Evolutionary conservation across 306 rosid genomes (phyloP).

Genomic region (Pyrus bretschneideri): DNA sequence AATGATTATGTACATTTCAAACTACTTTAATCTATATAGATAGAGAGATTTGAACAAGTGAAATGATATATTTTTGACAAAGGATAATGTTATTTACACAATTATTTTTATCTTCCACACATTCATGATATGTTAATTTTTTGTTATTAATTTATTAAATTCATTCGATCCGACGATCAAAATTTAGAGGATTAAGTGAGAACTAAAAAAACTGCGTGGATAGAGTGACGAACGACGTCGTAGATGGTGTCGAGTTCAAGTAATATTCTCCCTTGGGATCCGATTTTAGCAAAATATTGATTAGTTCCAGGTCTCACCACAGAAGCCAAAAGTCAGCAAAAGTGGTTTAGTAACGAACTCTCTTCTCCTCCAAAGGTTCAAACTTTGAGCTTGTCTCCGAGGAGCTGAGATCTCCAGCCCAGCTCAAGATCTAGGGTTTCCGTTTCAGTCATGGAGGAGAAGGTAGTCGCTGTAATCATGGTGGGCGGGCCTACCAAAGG

Average conservation of each 20-base stretch:
- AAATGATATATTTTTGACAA: too few species aligned
- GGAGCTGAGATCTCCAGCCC: not conserved
- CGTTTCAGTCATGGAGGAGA: conserved; percentile 45
- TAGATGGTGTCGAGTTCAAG: not conserved
- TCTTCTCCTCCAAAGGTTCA: not conserved
- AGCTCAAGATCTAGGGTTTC: conserved; percentile 32
- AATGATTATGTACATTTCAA: too few species aligned
- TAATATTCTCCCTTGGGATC: conserved; percentile 1
- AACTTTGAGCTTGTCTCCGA: not conserved
- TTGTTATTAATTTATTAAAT: too few species aligned
- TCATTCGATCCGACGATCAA: fast-evolving
- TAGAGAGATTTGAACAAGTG: too few species aligned
- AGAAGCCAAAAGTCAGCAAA: not conserved
- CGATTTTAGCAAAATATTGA: not conserved
- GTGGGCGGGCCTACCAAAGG: conserved; percentile 99
- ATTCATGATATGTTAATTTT: too few species aligned
- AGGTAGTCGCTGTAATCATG: conserved; percentile 96
- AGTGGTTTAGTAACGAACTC: not conserved
- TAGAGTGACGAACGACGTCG: not conserved
- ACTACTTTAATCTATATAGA: too few species aligned
- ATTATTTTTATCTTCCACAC: too few species aligned
- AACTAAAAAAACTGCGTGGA: too few species aligned
- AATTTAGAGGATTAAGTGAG: too few species aligned
- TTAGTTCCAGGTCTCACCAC: not conserved
- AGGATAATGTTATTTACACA: too few species aligned